Evolutionary conservation across 768 basidiomycete genomes (phyloP).

Genomic region (Cystobasidium onofrii): DNA sequence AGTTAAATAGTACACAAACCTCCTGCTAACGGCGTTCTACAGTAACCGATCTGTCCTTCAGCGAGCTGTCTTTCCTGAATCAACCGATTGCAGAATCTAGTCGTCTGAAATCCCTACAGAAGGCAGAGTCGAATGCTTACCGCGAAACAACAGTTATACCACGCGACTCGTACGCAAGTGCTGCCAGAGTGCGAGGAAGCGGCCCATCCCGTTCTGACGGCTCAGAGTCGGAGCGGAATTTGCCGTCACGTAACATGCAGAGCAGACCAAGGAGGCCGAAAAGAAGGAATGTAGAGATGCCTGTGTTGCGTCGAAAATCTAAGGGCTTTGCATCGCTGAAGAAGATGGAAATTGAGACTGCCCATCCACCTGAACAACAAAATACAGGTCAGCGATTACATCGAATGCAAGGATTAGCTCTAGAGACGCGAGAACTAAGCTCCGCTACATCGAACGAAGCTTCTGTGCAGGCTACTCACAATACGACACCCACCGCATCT

Average conservation of each 20-base stretch:
- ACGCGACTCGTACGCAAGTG: too few species aligned
- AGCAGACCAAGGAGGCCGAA: neutral
- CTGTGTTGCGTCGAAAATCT: too few species aligned
- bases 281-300: too few species aligned
- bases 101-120: neutral
- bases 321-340: too few species aligned
- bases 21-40: neutral
- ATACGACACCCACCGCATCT: neutral
- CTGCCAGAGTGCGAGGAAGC: too few species aligned
- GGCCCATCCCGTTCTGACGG: too few species aligned
- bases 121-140: neutral
- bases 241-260: neutral
- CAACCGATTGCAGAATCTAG: neutral
- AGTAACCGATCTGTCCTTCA: conserved; percentile 24
- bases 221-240: too few species aligned
- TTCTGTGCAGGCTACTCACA: neutral
- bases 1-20: too few species aligned
- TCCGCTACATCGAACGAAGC: neutral
- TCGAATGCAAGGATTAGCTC: neutral
- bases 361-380: neutral
- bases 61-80: conserved; percentile 18
- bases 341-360: too few species aligned
- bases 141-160: neutral
- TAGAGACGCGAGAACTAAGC: neutral
- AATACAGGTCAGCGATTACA: neutral